Evolutionary conservation across 2,329 filamentous ascomycete species (phyloP).

Genomic region (Venturia nashicola): DNA sequence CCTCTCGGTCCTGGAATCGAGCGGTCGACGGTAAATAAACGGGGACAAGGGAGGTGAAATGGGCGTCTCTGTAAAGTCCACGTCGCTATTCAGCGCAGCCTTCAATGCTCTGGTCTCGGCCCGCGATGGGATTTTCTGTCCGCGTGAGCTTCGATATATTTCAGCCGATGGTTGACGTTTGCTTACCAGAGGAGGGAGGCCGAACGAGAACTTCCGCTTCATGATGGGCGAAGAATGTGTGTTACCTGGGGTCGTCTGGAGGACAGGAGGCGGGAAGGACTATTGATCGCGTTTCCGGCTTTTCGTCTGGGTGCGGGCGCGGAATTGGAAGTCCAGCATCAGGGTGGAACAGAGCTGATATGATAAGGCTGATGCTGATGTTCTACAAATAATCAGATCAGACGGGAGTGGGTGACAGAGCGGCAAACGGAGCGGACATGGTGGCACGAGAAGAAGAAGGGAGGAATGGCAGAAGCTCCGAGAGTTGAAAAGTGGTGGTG

Average conservation of each 20-base stretch:
- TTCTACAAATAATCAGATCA: not conserved
- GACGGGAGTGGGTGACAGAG: not conserved
- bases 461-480: too few species aligned
- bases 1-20: slow-evolving; percentile 29
- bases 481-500: too few species aligned
- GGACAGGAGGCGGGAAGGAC: not conserved
- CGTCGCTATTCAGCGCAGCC: slow-evolving; percentile 12
- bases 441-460: not conserved
- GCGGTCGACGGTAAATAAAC: slow-evolving; percentile 30
- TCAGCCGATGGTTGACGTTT: too few species aligned
- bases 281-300: not conserved
- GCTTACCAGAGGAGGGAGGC: slow-evolving; percentile 20
- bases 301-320: not conserved
- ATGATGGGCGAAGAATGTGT: slow-evolving; percentile 14
- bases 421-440: not conserved
- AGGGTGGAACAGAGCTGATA: not conserved
- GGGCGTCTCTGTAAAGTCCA: slow-evolving; percentile 14
- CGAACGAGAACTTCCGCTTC: slow-evolving; percentile 34
- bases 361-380: not conserved
- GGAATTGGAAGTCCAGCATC: not conserved
- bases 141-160: slow-evolving; percentile 12
- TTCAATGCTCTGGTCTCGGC: slow-evolving; percentile 18
- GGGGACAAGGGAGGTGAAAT: slow-evolving; percentile 25
- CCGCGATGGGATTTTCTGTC: slow-evolving; percentile 21
- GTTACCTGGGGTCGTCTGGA: not conserved